A percentile compares a stretch with the other conserved stretches of the same genome.
These are phyloP conservation scores for Fusarium phyllophilum DNA, from an alignment of 2,329 filamentous ascomycete genomes.

Conservation along the genomic window DNA sequence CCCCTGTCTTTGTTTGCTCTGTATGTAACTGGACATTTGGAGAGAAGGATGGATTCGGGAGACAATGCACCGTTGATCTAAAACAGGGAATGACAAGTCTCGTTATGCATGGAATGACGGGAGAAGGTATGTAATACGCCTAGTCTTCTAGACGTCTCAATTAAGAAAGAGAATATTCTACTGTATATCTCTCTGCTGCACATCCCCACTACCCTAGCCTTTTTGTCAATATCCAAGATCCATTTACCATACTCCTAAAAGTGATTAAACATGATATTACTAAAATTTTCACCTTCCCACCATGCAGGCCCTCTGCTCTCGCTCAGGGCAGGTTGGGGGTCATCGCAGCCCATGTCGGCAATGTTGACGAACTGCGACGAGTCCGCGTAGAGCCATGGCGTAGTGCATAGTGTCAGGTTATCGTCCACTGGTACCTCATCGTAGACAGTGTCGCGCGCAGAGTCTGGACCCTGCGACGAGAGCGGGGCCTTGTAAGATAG, in stretches of 20 bases:
- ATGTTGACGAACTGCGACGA: slow-evolving; percentile 53
- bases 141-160: neutral
- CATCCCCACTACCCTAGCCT: neutral
- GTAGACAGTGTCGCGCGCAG: slow-evolving; percentile 37
- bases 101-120: slow-evolving; percentile 11
- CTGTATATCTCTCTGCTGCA: neutral
- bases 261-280: slow-evolving; percentile 53
- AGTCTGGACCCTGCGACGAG: slow-evolving; percentile 35
- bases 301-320: slow-evolving; percentile 47
- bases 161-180: slow-evolving; percentile 12
- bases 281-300: slow-evolving; percentile 55
- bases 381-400: slow-evolving; percentile 57
- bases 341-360: slow-evolving; percentile 49
- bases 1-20: neutral
- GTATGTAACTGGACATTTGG: neutral
- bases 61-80: neutral
- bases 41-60: neutral
- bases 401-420: slow-evolving; percentile 53
- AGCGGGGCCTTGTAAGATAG: slow-evolving; percentile 48
- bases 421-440: slow-evolving; percentile 50
- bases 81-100: neutral
- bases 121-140: slow-evolving; percentile 1
- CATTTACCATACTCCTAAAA: slow-evolving; percentile 43
- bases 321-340: slow-evolving; percentile 42
- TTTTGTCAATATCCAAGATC: neutral